phyloP scores from a whole-genome alignment of 257 asterid genomes.

The Marsdenia floribunda region DNA sequence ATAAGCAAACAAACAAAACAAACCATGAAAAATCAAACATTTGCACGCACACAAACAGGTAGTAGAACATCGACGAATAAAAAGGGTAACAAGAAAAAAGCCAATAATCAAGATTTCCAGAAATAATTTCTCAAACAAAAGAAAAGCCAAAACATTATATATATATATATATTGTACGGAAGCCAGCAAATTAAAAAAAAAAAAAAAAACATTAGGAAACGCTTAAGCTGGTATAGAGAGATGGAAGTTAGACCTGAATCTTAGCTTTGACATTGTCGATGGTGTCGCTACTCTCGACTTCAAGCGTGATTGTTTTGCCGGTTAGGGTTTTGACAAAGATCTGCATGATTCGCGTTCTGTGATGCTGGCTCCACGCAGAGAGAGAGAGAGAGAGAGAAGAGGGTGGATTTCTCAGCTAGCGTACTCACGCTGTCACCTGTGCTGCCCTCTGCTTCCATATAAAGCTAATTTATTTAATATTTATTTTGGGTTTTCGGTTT shows the following conservation, averaged over 20 bases:
- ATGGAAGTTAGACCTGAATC: conserved; percentile 56
- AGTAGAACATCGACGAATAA: neutral
- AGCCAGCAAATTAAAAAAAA: neutral
- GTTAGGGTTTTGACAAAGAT: conserved; percentile 85
- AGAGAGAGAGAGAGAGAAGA: neutral
- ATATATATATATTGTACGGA: neutral
- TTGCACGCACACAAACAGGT: neutral
- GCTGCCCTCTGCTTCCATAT: too few relatives aligned
- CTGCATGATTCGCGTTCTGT: conserved; percentile 44
- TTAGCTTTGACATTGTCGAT: conserved; percentile 74
- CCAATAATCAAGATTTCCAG: neutral
- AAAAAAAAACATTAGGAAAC: neutral
- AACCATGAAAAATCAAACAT: neutral
- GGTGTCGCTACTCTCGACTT: conserved; percentile 80
- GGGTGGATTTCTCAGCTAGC: neutral
- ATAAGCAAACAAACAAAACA: neutral
- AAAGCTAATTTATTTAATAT: too few relatives aligned
- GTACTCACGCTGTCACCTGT: neutral
- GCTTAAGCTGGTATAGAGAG: neutral
- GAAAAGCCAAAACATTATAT: neutral
- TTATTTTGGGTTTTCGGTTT: neutral
- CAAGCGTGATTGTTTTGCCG: conserved; percentile 75
- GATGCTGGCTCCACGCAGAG: neutral
- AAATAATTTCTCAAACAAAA: too few relatives aligned
- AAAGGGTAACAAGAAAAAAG: neutral